Percentiles rank a stretch among this genome's conserved stretches.
Conservation (phyloP, 306 rosid species). For the Cyclanthera cordifolia region DNA sequence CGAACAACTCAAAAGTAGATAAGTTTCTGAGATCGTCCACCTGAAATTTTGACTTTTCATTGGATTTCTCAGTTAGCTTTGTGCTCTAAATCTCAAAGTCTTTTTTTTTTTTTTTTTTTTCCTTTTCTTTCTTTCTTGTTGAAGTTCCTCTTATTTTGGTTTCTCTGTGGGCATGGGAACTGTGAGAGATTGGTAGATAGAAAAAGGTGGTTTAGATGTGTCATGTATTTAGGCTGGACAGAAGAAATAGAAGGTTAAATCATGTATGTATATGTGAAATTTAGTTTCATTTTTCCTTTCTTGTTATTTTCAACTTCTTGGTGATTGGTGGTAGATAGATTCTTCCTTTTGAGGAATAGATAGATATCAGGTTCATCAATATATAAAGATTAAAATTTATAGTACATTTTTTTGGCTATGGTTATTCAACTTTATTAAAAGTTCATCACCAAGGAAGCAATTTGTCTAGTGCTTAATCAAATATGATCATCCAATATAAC, state of each 20-base stretch:
- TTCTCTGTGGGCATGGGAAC: background rate
- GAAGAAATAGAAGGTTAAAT: background rate
- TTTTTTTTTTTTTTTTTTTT: background rate
- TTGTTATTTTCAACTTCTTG: background rate
- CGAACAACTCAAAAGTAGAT: slow-evolving; percentile 19
- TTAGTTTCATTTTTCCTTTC: background rate
- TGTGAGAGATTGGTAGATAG: background rate
- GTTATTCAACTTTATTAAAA: no score
- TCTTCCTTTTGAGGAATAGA: no score
- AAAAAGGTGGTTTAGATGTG: background rate
- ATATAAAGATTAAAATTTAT: no score
- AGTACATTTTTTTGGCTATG: no score
- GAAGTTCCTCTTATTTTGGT: background rate
- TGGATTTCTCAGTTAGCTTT: background rate
- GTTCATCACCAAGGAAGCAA: no score
- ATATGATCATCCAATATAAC: no score
- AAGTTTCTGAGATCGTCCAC: slow-evolving; percentile 5
- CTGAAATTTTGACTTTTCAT: background rate
- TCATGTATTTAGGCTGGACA: background rate
- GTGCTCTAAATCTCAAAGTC: background rate
- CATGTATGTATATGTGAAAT: background rate
- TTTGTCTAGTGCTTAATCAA: no score
- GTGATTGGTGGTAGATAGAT: background rate
- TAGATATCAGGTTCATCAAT: no score
- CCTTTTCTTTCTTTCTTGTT: background rate